Evolutionary conservation across 345 rosid genomes (phyloP).

Genomic region (Odontarrhena argentea): DNA sequence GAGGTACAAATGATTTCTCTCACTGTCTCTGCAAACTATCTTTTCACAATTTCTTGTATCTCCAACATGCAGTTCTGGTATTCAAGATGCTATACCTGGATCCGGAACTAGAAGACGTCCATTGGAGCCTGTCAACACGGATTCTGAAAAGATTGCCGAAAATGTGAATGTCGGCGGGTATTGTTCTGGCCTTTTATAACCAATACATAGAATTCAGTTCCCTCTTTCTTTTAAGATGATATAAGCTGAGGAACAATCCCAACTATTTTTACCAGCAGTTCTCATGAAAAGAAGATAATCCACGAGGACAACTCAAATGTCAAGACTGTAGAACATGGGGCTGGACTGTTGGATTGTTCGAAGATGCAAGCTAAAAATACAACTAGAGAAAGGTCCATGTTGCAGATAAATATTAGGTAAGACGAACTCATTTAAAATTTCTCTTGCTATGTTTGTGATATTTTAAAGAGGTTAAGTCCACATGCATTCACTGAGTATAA

Average conservation of each 20-base stretch:
- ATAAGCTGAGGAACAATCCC: conserved; percentile 6
- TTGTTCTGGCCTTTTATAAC: conserved; percentile 18
- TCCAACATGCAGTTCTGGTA: conserved; percentile 42
- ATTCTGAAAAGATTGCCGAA: conserved; percentile 37
- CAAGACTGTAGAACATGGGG: conserved; percentile 36
- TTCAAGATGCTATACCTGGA: conserved; percentile 36
- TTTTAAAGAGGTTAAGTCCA: neutral
- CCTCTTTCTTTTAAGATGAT: conserved; percentile 22
- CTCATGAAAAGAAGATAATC: conserved; percentile 32
- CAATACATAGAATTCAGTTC: conserved; percentile 11
- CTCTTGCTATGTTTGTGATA: conserved; percentile 16
- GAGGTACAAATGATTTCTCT: conserved; percentile 14
- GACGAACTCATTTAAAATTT: conserved; percentile 21
- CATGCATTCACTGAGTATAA: conserved; percentile 1
- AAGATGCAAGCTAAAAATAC: conserved; percentile 46
- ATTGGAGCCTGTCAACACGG: conserved; percentile 38
- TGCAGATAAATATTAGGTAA: conserved; percentile 47
- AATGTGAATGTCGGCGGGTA: conserved; percentile 45
- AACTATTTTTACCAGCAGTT: conserved; percentile 18
- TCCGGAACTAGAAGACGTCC: conserved; percentile 37
- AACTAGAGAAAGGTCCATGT: conserved; percentile 43
- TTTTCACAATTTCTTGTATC: conserved; percentile 1
- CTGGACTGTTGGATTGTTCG: conserved; percentile 41
- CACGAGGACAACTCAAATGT: conserved; percentile 42
- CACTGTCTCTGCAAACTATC: neutral